phyloP scores from a whole-genome alignment of 2,329 filamentous ascomycete species.

The Ophiocordyceps camponoti-leonardi region DNA sequence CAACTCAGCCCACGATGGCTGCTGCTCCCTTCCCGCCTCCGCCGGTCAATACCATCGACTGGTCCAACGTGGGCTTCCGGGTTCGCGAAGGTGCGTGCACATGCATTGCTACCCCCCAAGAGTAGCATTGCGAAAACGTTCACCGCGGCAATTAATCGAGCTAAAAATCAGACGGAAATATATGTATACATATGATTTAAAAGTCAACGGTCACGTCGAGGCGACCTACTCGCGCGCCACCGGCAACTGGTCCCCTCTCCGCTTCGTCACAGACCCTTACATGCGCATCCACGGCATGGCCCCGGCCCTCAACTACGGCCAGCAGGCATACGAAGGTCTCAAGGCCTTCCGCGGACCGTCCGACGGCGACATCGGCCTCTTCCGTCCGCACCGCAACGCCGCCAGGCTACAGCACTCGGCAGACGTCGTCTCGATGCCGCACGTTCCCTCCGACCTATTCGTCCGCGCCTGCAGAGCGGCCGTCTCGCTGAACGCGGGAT shows the following conservation, averaged over 20 bases:
- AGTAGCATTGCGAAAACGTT: too few relatives aligned
- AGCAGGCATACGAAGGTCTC: conserved; percentile 96
- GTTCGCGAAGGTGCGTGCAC: conserved; percentile 57
- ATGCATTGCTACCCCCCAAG: too few relatives aligned
- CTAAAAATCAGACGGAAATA: too few relatives aligned
- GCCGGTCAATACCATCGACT: conserved; percentile 72
- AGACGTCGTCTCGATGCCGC: conserved; percentile 66
- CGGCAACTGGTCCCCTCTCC: conserved; percentile 59
- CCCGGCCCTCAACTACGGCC: conserved; percentile 88
- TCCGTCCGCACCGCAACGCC: conserved; percentile 77
- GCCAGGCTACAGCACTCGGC: conserved; percentile 71
- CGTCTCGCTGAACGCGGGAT: conserved; percentile 76
- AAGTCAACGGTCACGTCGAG: conserved; percentile 90
- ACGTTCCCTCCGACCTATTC: conserved; percentile 62
- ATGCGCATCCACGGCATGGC: conserved; percentile 90
- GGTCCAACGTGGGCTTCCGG: conserved; percentile 83
- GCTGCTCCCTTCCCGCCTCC: conserved; percentile 50
- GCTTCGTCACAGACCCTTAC: conserved; percentile 69
- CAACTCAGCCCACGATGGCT: conserved; percentile 18
- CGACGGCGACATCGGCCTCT: conserved; percentile 58
- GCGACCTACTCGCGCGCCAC: conserved; percentile 62
- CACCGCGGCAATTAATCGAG: background rate
- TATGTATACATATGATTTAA: too few relatives aligned
- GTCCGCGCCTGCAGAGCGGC: conserved; percentile 60
- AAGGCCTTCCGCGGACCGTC: conserved; percentile 78